Evolutionary conservation across 139 green algal species (phyloP), one percentile per base, ranked within the genome.

Genomic region (Coelastrella sp.): DNA sequence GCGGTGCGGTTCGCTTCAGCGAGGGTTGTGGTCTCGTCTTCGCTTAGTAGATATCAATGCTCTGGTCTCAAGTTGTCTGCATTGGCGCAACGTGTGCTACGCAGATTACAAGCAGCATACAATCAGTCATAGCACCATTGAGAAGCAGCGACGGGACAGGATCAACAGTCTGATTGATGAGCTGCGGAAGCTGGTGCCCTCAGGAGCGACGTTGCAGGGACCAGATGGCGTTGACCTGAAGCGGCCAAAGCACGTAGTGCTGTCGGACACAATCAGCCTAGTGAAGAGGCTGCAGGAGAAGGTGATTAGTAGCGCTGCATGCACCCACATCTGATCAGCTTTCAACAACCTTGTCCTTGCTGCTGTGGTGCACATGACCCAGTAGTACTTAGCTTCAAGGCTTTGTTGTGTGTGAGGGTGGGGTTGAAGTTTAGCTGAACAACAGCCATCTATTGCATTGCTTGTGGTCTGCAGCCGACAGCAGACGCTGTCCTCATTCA

Each of bases 141-240:
- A 97, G 78, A 97, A 97, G 91, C 92, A 96, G 72, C 90, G 93
- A 2, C 85, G 93, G 7, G 93, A 97, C 77, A 75, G 93, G 25
- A 96, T 97, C 86, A 97, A 97, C 84, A 86, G 81, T 3, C 87
- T 96, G 11, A 95, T 97, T 6, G 93, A 96, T 38, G 90, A 94
- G 87, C 68, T 91, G 21, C 85, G 88, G 21, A 85, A 89, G 62
- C 57, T 91, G 63, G 88, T 91, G 27, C 88, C 88, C 9, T 79
- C 64, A n/a, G 32, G 38, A 64, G 77, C 40, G 27, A 50, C 69
- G 57, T 37, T 69, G 41, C 73, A 64, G 59, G 40, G 53, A 17
- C 71, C 37, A 60, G 77, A 84, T 75, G 77, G 77, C 2, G 27
- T 3, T 23, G 77, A 84, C 38, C 40, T 62, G 25, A 86, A 84